Evolutionary conservation across 306 rosid species (phyloP).

Genomic region (Sophora flavescens): DNA sequence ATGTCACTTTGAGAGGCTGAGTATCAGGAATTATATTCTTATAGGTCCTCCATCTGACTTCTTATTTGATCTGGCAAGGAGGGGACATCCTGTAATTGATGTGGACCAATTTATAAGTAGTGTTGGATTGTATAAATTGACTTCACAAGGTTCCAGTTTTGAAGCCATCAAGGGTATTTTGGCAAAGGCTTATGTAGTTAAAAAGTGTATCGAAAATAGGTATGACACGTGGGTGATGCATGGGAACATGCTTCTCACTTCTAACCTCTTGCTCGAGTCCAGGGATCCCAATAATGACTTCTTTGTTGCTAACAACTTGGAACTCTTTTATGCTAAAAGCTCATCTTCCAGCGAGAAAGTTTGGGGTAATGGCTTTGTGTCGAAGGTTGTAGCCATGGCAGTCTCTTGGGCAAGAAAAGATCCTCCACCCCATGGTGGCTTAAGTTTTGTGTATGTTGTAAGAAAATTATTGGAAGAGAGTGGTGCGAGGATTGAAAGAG

Average conservation of each 20-base stretch:
- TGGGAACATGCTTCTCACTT: slow-evolving; percentile 70
- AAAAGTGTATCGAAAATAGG: slow-evolving; percentile 64
- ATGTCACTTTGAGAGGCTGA: slow-evolving; percentile 86
- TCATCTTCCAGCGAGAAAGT: slow-evolving; percentile 61
- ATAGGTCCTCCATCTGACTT: slow-evolving; percentile 70
- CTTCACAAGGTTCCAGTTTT: slow-evolving; percentile 49
- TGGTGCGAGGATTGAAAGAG: slow-evolving; percentile 48
- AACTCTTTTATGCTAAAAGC: slow-evolving; percentile 62
- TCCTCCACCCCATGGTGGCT: slow-evolving; percentile 42
- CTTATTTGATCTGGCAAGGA: slow-evolving; percentile 76
- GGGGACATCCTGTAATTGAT: slow-evolving; percentile 79
- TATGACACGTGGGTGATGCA: slow-evolving; percentile 67
- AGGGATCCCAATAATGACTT: slow-evolving; percentile 51
- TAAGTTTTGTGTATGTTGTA: slow-evolving; percentile 56
- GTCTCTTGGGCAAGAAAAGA: slow-evolving; percentile 56
- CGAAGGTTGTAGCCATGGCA: slow-evolving; percentile 49
- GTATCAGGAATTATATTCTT: slow-evolving; percentile 69
- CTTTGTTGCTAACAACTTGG: slow-evolving; percentile 57
- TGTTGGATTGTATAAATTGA: slow-evolving; percentile 53
- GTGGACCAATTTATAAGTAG: slow-evolving; percentile 64
- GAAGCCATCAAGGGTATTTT: slow-evolving; percentile 59
- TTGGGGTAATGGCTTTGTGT: slow-evolving; percentile 54
- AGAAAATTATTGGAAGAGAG: slow-evolving; percentile 48
- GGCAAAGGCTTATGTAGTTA: slow-evolving; percentile 61
- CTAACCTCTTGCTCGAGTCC: slow-evolving; percentile 49